Evolutionary conservation across 768 basidiomycete species (phyloP), one percentile per base, ranked within the genome.

Genomic region (Hortiboletus flavorubellus): DNA sequence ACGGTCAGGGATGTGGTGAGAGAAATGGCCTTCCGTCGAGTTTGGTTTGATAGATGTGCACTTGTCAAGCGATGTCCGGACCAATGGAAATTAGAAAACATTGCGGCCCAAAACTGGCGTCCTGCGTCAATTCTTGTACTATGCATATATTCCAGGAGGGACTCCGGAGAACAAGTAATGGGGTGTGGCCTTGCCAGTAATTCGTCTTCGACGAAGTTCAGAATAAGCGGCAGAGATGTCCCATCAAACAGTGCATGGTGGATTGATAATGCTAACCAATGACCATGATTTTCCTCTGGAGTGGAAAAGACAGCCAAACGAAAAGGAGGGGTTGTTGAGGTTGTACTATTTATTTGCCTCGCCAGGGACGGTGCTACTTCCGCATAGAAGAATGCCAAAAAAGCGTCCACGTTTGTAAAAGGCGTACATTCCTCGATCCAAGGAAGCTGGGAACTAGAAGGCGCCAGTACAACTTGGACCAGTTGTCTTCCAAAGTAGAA

Each of bases 231-330:
- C 4, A 72, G 55, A 16, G 71, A 73, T 33, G 66, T 57, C 3
- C 68, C 71, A 49, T 72, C 71, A 54, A 68, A 72, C 8, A 72
- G 51, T 3, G 70, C 70, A 26, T 72, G 71, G 41, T 72, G 71
- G 31, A 72, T 72, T 7, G 72, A 72, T 35, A 73, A 55, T 15
- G 56, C 60, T 34, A 66, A 29, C 53, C 61, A 59, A 31, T 45
- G 46, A 14, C 23, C 33, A 5, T 43, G 35, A 14, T 29, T 33
- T 15, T 44, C 16, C 15, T 31, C 42, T 21, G 41, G 46, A n/a
- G 50, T 34, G 18, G 37, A 43, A 56, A 62, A 62, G 52, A 55
- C 30, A 34, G 30, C 40, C 23, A 59, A 23, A 31, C 56, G 62
- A 51, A 68, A 56, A 47, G 54, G 56, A 54, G 65, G 59, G 47